phyloP scores from a whole-genome alignment of 495 filamentous ascomycete species.

The Venustampulla echinocandica region DNA sequence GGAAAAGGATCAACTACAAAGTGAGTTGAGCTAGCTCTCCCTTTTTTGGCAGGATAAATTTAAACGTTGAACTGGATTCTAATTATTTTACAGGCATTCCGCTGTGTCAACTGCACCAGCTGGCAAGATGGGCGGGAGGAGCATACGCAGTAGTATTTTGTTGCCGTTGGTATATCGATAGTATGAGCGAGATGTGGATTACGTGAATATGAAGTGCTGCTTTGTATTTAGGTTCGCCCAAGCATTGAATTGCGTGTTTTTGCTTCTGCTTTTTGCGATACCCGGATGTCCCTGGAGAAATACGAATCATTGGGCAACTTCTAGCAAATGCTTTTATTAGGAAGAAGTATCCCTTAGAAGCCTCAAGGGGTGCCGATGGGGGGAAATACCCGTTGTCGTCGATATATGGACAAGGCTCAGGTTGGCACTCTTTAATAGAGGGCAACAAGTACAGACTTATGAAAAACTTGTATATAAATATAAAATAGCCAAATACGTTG shows the following conservation, averaged over 20 bases:
- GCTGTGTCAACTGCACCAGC: conserved; percentile 65
- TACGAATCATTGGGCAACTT: not conserved
- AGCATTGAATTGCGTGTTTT: not conserved
- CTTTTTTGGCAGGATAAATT: not conserved
- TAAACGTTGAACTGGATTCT: not conserved
- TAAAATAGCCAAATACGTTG: no score
- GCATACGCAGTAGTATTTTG: not conserved
- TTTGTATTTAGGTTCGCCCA: not conserved
- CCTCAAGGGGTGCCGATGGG: not conserved
- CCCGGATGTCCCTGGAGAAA: no score
- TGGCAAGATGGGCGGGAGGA: conserved; percentile 75
- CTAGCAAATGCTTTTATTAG: not conserved
- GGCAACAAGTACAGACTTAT: no score
- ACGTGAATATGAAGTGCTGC: conserved; percentile 1
- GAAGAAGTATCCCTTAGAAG: not conserved
- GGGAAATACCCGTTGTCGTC: no score
- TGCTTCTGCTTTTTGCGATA: not conserved
- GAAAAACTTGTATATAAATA: no score
- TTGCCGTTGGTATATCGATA: no score
- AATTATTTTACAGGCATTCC: conserved; percentile 37
- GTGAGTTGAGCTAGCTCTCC: conserved; percentile 28
- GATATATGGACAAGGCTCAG: no score
- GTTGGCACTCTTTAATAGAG: no score
- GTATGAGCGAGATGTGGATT: not conserved
- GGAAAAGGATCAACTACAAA: conserved; percentile 56